Base-by-base conservation (phyloP, 2,329 filamentous ascomycete species). In the Furcasterigmium sp. region DNA sequence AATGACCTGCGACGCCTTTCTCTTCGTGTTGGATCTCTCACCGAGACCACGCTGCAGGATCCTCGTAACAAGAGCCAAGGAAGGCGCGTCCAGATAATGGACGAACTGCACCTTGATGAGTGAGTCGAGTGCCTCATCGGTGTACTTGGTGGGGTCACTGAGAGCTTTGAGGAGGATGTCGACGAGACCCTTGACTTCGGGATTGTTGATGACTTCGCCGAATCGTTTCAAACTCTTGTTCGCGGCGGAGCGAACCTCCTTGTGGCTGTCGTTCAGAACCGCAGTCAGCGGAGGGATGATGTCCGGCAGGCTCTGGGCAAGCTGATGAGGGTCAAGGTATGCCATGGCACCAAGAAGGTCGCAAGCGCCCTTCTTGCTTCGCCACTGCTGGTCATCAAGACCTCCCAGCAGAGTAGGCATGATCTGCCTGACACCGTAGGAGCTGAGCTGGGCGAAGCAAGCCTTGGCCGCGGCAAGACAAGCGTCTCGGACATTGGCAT, bases 61-160 rank as follows among this genome's bases (percentile, higher is more conserved):
- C 50, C 93, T 88, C 37, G 93, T 94, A 50, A 98, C 89, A 42
- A 98, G 78, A 17, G 93, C 93, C 55, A 98, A 74, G 3, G 94
- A 98, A 5, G 93, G 93, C 1, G 94, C 88, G 64, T 98, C 93
- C n/a, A 98, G 78, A 59, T 97, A 98, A 67, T 98, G 93, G 13
- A 96, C 84, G 60, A 98, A 98, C 39, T 90, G 90, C n/a, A 98
- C 87, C 68, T 95, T 96, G 71, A 98, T 96, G 46, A 98, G 78
- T 1, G 89, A 76, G 61, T 98, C 91, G 47, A 98, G 73, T 14
- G 93, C 93, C 53, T 94, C 87, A 57, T 98, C 91, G 0, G 94
- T 98, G 67, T 95, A 89, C 61, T 93, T 97, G 1, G 91, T 98
- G 2, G 93, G 91, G 61, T 98, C 93, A 57, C 93, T 98, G 46